Base-by-base conservation (phyloP, 2,329 filamentous ascomycete species). In the Diaporthe humulicola region DNA sequence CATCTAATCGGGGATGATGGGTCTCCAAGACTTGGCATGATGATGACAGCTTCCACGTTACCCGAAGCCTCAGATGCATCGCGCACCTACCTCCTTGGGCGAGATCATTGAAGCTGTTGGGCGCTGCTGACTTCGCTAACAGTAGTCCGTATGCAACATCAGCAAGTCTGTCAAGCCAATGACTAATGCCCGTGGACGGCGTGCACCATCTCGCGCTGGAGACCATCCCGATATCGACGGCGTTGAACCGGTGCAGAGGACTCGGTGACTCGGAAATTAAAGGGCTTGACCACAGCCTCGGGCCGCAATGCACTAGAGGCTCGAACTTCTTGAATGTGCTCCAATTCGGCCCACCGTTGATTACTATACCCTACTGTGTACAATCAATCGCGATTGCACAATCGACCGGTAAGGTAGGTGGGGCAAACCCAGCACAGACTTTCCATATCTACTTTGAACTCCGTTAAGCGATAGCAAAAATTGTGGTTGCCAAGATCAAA, bases 201-300 rank as follows among this genome's bases (percentile, higher is more conserved):
- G 52, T 52, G 33, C 64, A 30, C 64, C 42, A 52, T 40, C 28
- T 52, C 64, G 45, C 22, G 61, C 64, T 33, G 2, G 7, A 38
- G 22, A 52, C 33, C 28, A 15, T 45, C 40, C 48, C 64, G 48
- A 69, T 14, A 14, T 54, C 33, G 48, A 54, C 33, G 64, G 64
- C 33, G 30, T 22, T 54, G 64, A 40, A 17, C 64, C 64, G 64
- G 64, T 12, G 64, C 64, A 54, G n/a, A 52, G 15, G 64, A 28
- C 30, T 69, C 64, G 64, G 64, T 15, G 64, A 28, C 30, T 69
- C 64, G 64, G 64, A 69, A 69, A 69, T 69, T 69, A 69, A 69
- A 40, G 64, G 64, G 48, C 64, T 1, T 30, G 30, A 54, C 64
- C 64, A 69, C 64, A 69, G 64, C 64, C 64, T 69, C 64, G 64